phyloP scores from a whole-genome alignment of 75 land plant species.

The Cryptomeria japonica region DNA sequence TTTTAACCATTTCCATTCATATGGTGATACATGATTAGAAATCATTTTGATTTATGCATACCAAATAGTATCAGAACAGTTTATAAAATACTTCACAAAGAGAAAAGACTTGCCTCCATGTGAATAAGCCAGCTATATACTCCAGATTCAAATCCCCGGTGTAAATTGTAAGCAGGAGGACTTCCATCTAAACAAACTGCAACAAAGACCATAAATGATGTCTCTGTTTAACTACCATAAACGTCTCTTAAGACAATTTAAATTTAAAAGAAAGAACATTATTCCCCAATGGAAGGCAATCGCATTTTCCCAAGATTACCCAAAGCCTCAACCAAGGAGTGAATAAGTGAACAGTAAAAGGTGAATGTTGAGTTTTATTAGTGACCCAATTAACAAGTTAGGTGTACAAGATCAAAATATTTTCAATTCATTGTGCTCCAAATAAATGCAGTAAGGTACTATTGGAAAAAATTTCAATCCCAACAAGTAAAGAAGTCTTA shows the following conservation, averaged over 20 bases:
- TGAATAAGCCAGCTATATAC: constrained; percentile 75
- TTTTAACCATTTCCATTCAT: not conserved
- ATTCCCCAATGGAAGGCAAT: not conserved
- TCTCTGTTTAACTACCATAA: not conserved
- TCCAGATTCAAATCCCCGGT: constrained; percentile 70
- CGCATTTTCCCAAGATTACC: not conserved
- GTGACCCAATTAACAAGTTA: not conserved
- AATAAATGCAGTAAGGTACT: not conserved
- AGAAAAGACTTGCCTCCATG: constrained; percentile 59
- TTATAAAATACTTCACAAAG: not conserved
- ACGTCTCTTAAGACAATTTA: not conserved
- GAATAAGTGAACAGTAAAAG: not conserved
- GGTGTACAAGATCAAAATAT: not conserved
- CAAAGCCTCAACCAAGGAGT: not conserved
- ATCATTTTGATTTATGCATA: not conserved
- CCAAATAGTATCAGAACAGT: not conserved
- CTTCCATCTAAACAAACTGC: constrained; percentile 92
- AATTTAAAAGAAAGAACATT: not conserved
- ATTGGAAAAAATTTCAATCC: not conserved
- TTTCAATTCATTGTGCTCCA: not conserved
- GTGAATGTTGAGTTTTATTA: not conserved
- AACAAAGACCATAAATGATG: not conserved
- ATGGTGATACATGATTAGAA: not conserved
- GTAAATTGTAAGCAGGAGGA: constrained; percentile 78
- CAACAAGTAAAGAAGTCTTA: not conserved